Conservation (phyloP, 805 yeast species). For the Blastobotrys attinorum region DNA sequence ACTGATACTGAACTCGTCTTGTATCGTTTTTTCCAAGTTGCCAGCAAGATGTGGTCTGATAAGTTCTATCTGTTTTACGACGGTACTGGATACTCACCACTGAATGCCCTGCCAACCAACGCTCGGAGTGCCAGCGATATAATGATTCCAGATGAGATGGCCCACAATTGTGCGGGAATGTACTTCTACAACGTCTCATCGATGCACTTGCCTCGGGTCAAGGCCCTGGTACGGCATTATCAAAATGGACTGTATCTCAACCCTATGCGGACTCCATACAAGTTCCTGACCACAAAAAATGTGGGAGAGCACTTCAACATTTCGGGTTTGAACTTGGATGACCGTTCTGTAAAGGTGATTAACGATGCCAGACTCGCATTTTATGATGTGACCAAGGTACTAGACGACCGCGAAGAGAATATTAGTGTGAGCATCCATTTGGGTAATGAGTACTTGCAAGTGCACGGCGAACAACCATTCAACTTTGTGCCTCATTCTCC, state of each 20-base stretch:
- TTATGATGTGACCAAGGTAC: slow-evolving; percentile 6
- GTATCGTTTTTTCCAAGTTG: slow-evolving; percentile 54
- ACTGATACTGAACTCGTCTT: slow-evolving; percentile 43
- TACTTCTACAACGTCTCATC: slow-evolving; percentile 40
- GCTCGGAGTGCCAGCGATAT: slow-evolving; percentile 34
- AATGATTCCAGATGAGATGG: slow-evolving; percentile 45
- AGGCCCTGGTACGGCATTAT: slow-evolving; percentile 19
- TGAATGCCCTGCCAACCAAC: slow-evolving; percentile 21
- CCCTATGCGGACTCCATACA: slow-evolving; percentile 26
- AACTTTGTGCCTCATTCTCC: slow-evolving; percentile 11
- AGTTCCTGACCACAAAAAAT: slow-evolving; percentile 41
- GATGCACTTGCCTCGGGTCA: slow-evolving; percentile 22
- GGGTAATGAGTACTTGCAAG: slow-evolving; percentile 62
- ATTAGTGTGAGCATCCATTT: slow-evolving; percentile 56
- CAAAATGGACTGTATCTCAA: slow-evolving; percentile 15
- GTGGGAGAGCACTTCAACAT: slow-evolving; percentile 35
- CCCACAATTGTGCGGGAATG: slow-evolving; percentile 44
- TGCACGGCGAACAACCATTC: slow-evolving; percentile 23
- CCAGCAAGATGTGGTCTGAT: slow-evolving; percentile 64
- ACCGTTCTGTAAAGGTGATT: slow-evolving; percentile 34
- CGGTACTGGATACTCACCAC: slow-evolving; percentile 50
- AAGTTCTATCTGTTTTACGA: slow-evolving; percentile 58
- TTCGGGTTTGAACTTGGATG: slow-evolving; percentile 36
- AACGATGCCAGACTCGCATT: slow-evolving; percentile 13
- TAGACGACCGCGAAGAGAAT: slow-evolving; percentile 24